phyloP scores from a whole-genome alignment of 2,329 filamentous ascomycete species.

The Paecilomyces fulvus region DNA sequence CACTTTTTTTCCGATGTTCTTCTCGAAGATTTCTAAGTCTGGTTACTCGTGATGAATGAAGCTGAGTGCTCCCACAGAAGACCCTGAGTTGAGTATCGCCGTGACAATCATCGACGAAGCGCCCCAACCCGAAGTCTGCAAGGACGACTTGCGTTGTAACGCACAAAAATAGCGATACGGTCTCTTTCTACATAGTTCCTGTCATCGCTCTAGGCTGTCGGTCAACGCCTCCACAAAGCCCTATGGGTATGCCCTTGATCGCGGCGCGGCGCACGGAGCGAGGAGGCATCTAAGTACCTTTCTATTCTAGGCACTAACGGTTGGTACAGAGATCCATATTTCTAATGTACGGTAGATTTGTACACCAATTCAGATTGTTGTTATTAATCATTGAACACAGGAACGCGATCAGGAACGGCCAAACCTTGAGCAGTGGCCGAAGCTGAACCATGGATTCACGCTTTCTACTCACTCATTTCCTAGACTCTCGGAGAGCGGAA shows the following conservation, averaged over 20 bases:
- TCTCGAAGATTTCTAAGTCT: slow-evolving; percentile 1
- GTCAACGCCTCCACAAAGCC: neutral
- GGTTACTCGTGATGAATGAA: neutral
- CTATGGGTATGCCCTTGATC: neutral
- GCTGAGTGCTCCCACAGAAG: neutral
- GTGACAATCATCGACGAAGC: too few relatives aligned
- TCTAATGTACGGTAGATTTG: too few relatives aligned
- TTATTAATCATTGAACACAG: neutral
- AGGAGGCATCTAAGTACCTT: neutral
- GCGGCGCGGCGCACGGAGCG: neutral
- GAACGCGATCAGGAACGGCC: neutral
- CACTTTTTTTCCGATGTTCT: neutral
- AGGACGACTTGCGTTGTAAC: neutral
- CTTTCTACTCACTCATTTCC: neutral
- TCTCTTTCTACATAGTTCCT: neutral
- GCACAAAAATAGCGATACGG: neutral
- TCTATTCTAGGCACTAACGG: too few relatives aligned
- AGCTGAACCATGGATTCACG: neutral
- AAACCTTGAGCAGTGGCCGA: neutral
- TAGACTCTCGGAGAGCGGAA: neutral
- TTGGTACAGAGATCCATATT: too few relatives aligned
- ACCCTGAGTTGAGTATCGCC: too few relatives aligned
- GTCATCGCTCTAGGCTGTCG: neutral
- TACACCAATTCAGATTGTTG: too few relatives aligned
- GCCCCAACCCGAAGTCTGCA: neutral